A percentile compares a stretch with the other conserved stretches of the same genome.
phyloP scores from a whole-genome alignment of 1,139 yeast species.

The Candida mesenterica region DNA sequence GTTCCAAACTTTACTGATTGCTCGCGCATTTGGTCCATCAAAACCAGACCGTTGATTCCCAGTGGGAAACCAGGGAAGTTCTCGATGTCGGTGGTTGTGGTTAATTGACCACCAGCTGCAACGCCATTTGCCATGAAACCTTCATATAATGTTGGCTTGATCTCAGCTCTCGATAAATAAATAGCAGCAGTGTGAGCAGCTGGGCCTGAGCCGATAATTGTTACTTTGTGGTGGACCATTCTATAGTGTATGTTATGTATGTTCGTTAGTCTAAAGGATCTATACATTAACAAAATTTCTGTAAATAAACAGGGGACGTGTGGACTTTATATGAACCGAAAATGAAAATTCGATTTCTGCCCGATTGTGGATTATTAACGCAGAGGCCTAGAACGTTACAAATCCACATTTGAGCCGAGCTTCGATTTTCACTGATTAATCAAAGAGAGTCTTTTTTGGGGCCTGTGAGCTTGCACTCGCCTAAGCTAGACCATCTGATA shows the following conservation, averaged over 20 bases:
- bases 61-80: slow-evolving; percentile 98
- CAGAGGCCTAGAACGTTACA: too few relatives aligned
- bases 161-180: slow-evolving; percentile 93
- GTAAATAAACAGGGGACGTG: background rate
- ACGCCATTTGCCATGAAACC: slow-evolving; percentile 97
- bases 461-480: too few relatives aligned
- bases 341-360: background rate
- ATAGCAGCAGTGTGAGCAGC: slow-evolving; percentile 99
- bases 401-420: too few relatives aligned
- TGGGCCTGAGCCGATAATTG: slow-evolving; percentile 96
- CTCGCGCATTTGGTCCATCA: slow-evolving; percentile 91
- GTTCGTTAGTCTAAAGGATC: slow-evolving; percentile 5
- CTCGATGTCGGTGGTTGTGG: slow-evolving; percentile 96
- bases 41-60: slow-evolving; percentile 82
- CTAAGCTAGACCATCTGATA: too few relatives aligned
- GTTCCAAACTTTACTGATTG: slow-evolving; percentile 90
- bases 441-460: too few relatives aligned
- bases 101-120: slow-evolving; percentile 98
- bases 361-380: too few relatives aligned
- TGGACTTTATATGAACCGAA: background rate
- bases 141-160: slow-evolving; percentile 89
- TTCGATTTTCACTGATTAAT: too few relatives aligned
- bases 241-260: slow-evolving; percentile 19
- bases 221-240: slow-evolving; percentile 86
- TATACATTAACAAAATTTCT: slow-evolving; percentile 4